Evolutionary conservation across 179 eudicot species (phyloP).

Genomic region (Dionaea muscipula): DNA sequence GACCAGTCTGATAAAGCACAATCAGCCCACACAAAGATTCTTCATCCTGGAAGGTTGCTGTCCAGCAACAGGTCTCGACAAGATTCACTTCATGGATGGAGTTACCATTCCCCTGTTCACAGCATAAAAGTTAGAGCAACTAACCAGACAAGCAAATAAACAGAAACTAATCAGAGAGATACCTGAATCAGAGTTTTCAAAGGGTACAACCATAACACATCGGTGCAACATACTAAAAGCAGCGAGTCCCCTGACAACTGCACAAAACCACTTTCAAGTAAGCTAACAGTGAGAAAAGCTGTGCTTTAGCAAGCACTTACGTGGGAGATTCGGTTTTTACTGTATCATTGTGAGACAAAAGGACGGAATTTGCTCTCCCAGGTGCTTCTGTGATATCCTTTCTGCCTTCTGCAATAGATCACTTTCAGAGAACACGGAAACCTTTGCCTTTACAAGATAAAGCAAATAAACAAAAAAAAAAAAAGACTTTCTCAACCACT

Average conservation of each 20-base stretch:
- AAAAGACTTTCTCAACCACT: constrained; percentile 12
- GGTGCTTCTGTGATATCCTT: constrained; percentile 32
- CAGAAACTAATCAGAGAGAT: constrained; percentile 1
- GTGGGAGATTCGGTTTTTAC: constrained; percentile 24
- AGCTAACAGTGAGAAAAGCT: too few relatives aligned
- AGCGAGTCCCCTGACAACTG: constrained; percentile 28
- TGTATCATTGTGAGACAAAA: constrained; percentile 27
- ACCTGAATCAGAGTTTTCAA: constrained; percentile 56
- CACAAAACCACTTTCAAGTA: constrained; percentile 4
- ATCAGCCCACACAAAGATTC: constrained; percentile 36
- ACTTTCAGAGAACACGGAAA: constrained; percentile 1
- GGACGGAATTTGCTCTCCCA: constrained; percentile 18
- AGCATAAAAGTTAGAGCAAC: constrained; percentile 11
- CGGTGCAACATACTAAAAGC: constrained; percentile 52
- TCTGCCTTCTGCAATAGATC: constrained; percentile 21
- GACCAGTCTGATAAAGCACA: constrained; percentile 58
- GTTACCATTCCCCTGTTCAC: constrained; percentile 45
- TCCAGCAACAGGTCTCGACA: constrained; percentile 54
- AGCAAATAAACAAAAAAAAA: background rate
- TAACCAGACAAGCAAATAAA: constrained; percentile 3
- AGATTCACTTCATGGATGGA: constrained; percentile 46
- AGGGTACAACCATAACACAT: constrained; percentile 36
- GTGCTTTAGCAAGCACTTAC: constrained; percentile 17
- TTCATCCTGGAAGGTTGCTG: constrained; percentile 40
- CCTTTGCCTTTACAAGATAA: too few relatives aligned